A percentile compares a stretch with the other conserved stretches of the same genome.
Evolutionary conservation across 2,329 filamentous ascomycete species (phyloP).

Genomic region (Clarireedia homoeocarpa): DNA sequence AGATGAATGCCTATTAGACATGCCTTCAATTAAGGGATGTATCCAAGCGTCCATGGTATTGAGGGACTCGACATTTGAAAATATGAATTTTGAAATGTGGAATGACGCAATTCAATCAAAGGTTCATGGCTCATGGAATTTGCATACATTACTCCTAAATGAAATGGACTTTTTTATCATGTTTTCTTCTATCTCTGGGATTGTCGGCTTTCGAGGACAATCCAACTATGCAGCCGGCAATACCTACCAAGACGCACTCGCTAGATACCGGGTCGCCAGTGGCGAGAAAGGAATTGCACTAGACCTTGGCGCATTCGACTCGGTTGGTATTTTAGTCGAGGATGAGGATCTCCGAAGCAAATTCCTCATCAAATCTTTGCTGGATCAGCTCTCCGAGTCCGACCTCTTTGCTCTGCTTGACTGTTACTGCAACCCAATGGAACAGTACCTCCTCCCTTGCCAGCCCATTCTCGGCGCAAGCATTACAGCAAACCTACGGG

Average conservation of each 20-base stretch:
- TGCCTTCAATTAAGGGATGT: constrained; percentile 33
- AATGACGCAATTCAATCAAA: constrained; percentile 31
- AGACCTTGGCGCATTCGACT: constrained; percentile 13
- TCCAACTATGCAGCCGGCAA: constrained; percentile 24
- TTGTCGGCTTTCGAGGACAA: constrained; percentile 5
- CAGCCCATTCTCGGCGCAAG: too few relatives aligned
- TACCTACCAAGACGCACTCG: constrained; percentile 22
- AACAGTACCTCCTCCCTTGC: too few relatives aligned
- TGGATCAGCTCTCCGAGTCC: neutral
- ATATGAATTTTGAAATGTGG: constrained; percentile 34
- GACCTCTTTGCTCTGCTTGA: too few relatives aligned
- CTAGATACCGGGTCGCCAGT: constrained; percentile 6
- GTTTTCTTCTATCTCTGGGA: constrained; percentile 30
- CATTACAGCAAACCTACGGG: too few relatives aligned
- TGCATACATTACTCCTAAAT: constrained; percentile 14
- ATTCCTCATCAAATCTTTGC: constrained; percentile 33
- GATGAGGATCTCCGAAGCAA: constrained; percentile 14
- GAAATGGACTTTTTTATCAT: constrained; percentile 14
- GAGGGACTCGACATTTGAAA: constrained; percentile 11
- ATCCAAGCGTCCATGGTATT: constrained; percentile 41
- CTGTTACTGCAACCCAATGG: too few relatives aligned
- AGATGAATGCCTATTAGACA: neutral
- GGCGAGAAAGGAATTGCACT: constrained; percentile 13
- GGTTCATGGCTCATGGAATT: constrained; percentile 18
- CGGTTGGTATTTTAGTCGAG: constrained; percentile 18